phyloP scores from a whole-genome alignment of 257 asterid genomes.

The Apocynum venetum region DNA sequence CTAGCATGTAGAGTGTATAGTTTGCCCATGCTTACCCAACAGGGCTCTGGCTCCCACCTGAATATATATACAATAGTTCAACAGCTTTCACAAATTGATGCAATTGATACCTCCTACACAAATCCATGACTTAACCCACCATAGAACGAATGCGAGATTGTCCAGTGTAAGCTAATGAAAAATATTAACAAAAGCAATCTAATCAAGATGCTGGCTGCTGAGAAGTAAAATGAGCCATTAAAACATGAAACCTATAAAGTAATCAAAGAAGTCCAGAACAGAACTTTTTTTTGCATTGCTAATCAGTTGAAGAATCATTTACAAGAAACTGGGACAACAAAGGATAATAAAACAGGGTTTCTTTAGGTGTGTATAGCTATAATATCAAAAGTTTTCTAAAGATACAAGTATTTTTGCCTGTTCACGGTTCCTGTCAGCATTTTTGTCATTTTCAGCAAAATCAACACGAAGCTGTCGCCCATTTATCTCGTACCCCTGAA shows the following conservation, averaged over 20 bases:
- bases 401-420: conserved; percentile 45
- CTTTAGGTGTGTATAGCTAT: background rate
- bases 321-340: conserved; percentile 6
- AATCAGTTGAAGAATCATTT: background rate
- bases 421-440: conserved; percentile 67
- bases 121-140: background rate
- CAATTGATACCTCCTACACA: background rate
- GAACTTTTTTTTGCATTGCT: background rate
- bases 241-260: background rate
- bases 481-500: conserved; percentile 81
- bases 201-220: background rate
- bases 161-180: background rate
- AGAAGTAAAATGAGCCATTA: background rate
- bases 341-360: background rate
- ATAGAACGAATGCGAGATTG: background rate
- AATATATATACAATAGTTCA: background rate
- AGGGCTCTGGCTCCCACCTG: background rate
- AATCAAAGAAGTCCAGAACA: background rate
- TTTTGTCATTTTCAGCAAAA: conserved; percentile 93
- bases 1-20: background rate
- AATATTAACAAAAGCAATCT: background rate
- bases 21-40: background rate
- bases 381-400: background rate
- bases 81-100: background rate
- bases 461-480: conserved; percentile 96